phyloP scores from a whole-genome alignment of 352 stramenopile species.

The Blastocystis sp. region DNA sequence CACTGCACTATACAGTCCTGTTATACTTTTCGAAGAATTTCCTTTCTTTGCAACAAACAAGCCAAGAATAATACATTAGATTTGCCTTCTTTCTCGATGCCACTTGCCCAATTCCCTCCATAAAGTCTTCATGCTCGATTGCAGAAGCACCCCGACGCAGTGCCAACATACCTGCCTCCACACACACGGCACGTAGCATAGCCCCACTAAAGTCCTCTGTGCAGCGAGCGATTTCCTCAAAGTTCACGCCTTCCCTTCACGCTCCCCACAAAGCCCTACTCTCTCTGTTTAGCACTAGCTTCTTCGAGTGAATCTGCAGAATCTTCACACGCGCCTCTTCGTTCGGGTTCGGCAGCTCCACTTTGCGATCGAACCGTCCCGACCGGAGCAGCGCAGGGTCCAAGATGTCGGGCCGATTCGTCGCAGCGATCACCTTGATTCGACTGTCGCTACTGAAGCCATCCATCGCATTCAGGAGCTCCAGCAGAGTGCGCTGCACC shows the following conservation, averaged over 20 bases:
- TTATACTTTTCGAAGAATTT: neutral
- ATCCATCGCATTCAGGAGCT: slow-evolving; percentile 94
- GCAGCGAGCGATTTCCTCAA: slow-evolving; percentile 88
- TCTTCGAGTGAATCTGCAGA: slow-evolving; percentile 89
- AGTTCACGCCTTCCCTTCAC: slow-evolving; percentile 76
- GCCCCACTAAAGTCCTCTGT: slow-evolving; percentile 98
- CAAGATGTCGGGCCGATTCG: slow-evolving; percentile 88
- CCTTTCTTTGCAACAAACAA: neutral
- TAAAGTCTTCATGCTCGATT: slow-evolving; percentile 97
- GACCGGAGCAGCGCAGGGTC: slow-evolving; percentile 90
- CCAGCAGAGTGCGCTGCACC: slow-evolving; percentile 95
- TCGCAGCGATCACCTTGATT: slow-evolving; percentile 95
- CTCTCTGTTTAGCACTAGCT: slow-evolving; percentile 88
- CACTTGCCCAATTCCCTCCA: slow-evolving; percentile 95
- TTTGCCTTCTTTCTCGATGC: slow-evolving; percentile 58
- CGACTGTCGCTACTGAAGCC: slow-evolving; percentile 94
- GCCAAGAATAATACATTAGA: slow-evolving; percentile 60
- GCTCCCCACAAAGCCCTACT: slow-evolving; percentile 67
- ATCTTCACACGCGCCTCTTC: slow-evolving; percentile 91
- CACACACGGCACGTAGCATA: slow-evolving; percentile 94
- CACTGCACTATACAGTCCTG: slow-evolving; percentile 52
- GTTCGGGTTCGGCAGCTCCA: slow-evolving; percentile 92
- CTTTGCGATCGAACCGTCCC: slow-evolving; percentile 77
- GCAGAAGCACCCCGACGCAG: slow-evolving; percentile 84
- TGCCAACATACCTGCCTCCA: slow-evolving; percentile 95